phyloP scores from a whole-genome alignment of 495 filamentous ascomycete genomes.

The Apodospora peruviana region DNA sequence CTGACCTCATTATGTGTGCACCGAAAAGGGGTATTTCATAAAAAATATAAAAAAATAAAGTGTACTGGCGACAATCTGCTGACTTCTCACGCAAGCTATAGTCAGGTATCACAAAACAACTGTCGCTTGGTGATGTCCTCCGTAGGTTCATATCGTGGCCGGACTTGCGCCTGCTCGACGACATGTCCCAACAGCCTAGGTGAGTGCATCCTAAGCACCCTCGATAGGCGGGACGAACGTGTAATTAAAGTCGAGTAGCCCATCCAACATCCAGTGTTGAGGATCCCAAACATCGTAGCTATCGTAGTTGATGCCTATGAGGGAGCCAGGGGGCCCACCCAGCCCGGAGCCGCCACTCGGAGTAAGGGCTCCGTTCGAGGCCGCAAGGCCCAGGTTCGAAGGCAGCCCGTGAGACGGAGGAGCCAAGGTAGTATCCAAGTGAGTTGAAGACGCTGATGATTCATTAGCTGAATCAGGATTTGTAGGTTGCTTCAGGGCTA shows the following conservation, averaged over 20 bases:
- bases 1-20: constrained; percentile 1
- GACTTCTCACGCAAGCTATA: background rate
- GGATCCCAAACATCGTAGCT: constrained; percentile 85
- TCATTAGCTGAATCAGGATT: constrained; percentile 75
- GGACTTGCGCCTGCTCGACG: too few species aligned
- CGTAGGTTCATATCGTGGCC: too few species aligned
- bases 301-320: constrained; percentile 49
- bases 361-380: constrained; percentile 42
- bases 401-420: constrained; percentile 33
- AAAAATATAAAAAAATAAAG: background rate
- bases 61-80: background rate
- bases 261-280: constrained; percentile 85
- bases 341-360: constrained; percentile 38
- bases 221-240: constrained; percentile 44
- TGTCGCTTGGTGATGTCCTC: too few species aligned
- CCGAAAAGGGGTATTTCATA: constrained; percentile 4
- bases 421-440: constrained; percentile 48
- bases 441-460: constrained; percentile 62
- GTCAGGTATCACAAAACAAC: background rate
- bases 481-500: constrained; percentile 79
- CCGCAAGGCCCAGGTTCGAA: constrained; percentile 20
- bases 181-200: background rate
- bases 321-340: constrained; percentile 34
- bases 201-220: constrained; percentile 29
- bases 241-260: constrained; percentile 75